phyloP scores from a whole-genome alignment of 176 grass and related monocot genomes.

The Cymbopogon citratus region DNA sequence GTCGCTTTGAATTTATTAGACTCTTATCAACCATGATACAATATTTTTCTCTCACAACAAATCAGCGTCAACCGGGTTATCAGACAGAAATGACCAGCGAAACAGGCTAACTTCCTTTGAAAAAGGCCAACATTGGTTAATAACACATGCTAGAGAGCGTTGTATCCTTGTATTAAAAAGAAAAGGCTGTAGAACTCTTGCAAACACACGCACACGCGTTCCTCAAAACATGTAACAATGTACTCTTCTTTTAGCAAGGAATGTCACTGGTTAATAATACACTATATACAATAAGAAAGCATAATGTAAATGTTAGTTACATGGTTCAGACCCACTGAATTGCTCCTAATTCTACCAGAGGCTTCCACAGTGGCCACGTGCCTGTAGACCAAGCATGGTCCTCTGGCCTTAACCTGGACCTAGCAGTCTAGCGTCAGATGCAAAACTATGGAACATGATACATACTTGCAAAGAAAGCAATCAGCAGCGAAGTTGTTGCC shows the following conservation, averaged over 20 bases:
- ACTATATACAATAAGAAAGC: slow-evolving; percentile 11
- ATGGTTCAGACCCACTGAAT: neutral
- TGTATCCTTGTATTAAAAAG: no score
- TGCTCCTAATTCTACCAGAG: slow-evolving; percentile 1
- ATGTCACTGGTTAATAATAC: neutral
- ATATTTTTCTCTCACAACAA: no score
- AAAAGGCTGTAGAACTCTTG: no score
- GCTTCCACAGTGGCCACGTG: neutral
- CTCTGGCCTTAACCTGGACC: neutral
- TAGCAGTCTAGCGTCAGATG: neutral
- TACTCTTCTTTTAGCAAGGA: neutral
- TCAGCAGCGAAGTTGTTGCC: neutral
- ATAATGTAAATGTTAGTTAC: neutral
- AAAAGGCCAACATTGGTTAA: no score
- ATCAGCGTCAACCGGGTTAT: no score
- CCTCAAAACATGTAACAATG: neutral
- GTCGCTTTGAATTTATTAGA: no score
- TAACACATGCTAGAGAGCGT: no score
- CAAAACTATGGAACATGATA: neutral
- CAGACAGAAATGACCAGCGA: no score
- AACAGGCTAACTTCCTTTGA: no score
- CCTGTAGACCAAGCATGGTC: slow-evolving; percentile 12
- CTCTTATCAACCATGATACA: no score
- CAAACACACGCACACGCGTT: no score
- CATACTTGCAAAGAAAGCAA: neutral